Conservation (phyloP, 2,329 filamentous ascomycete genomes). For the Mariannaea sp. region DNA sequence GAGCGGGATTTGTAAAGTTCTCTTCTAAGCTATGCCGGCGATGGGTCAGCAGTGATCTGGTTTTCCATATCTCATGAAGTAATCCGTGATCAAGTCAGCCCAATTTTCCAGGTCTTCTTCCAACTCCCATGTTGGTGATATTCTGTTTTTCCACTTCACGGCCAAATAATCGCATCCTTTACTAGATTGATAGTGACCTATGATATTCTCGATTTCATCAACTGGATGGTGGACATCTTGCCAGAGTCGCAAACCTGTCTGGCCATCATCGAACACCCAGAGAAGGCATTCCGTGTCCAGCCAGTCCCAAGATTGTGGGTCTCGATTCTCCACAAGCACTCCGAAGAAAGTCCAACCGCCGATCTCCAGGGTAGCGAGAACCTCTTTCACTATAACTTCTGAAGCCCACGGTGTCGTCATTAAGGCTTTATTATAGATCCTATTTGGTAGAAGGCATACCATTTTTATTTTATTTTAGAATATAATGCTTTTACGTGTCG, state of each 20-base stretch:
- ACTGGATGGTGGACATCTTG: neutral
- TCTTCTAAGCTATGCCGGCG: no score
- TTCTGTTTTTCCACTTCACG: neutral
- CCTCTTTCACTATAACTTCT: neutral
- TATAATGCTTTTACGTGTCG: no score
- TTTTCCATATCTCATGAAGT: neutral
- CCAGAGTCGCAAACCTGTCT: neutral
- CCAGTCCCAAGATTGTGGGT: neutral
- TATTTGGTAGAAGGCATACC: neutral
- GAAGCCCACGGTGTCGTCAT: neutral
- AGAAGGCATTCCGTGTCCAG: neutral
- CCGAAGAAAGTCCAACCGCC: neutral
- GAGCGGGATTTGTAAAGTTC: no score
- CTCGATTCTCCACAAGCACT: neutral
- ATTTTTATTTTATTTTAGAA: neutral
- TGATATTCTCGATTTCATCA: neutral
- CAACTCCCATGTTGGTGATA: constrained; percentile 1
- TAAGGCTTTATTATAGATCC: neutral
- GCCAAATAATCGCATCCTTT: neutral
- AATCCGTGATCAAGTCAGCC: neutral
- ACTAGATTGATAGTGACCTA: constrained; percentile 3
- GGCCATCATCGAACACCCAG: neutral
- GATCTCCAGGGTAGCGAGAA: neutral
- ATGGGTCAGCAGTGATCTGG: no score
- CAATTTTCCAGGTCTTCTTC: constrained; percentile 1